A percentile compares a stretch with the other conserved stretches of the same genome.
Conservation (phyloP, 306 rosid genomes). For the Prunus armeniaca region DNA sequence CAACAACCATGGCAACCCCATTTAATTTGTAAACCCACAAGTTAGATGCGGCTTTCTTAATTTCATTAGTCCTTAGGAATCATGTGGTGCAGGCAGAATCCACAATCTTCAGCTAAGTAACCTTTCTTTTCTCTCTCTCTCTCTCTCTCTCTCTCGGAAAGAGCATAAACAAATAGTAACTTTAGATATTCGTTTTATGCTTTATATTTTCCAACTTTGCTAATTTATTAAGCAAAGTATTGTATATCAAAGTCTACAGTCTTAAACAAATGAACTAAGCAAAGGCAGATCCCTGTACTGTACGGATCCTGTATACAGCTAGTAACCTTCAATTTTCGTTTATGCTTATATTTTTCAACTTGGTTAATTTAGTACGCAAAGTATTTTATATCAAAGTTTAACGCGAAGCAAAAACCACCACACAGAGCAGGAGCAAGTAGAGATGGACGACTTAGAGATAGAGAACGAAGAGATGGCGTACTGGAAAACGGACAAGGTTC, state of each 20-base stretch:
- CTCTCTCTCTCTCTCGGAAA: too few species aligned
- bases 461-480: not conserved
- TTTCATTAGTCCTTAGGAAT: too few species aligned
- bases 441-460: not conserved
- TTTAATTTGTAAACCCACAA: too few species aligned
- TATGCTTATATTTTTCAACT: not conserved
- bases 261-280: too few species aligned
- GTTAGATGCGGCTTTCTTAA: too few species aligned
- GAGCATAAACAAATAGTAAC: not conserved
- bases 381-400: not conserved
- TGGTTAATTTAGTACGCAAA: not conserved
- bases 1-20: too few species aligned
- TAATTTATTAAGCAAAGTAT: too few species aligned
- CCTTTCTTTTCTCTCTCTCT: too few species aligned
- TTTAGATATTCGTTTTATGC: not conserved
- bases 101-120: not conserved
- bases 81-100: not conserved
- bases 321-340: too few species aligned
- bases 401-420: not conserved
- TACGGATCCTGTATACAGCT: too few species aligned
- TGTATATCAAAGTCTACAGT: too few species aligned
- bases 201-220: not conserved
- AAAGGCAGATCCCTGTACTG: too few species aligned
- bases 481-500: not conserved
- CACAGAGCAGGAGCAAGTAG: not conserved